Conservation (phyloP, 106 monocot genomes). For the Phalaenopsis aphrodite region DNA sequence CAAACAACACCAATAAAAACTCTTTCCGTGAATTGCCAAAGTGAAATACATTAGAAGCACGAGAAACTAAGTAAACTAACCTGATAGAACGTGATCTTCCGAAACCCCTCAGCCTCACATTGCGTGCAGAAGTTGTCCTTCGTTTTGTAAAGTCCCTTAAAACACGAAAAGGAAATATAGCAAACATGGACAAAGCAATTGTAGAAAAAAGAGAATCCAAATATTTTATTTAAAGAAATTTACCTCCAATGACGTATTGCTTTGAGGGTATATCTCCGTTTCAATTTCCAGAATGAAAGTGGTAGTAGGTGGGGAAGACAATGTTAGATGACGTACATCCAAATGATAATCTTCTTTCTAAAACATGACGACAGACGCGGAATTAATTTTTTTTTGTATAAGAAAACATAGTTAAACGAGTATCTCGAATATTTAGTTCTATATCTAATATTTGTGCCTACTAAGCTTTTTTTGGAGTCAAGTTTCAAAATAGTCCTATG, state of each 20-base stretch:
- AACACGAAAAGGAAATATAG: slow-evolving; percentile 15
- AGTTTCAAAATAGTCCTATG: too few species aligned
- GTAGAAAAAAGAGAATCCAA: neutral
- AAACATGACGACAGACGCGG: neutral
- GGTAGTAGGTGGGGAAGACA: slow-evolving; percentile 45
- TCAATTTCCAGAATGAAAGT: slow-evolving; percentile 78
- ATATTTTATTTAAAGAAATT: neutral
- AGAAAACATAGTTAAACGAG: neutral
- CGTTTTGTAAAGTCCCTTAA: slow-evolving; percentile 86
- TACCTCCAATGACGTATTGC: slow-evolving; percentile 98
- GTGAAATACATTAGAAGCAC: neutral
- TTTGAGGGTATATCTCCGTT: slow-evolving; percentile 88
- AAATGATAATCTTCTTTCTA: slow-evolving; percentile 62
- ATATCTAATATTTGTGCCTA: too few species aligned
- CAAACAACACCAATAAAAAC: neutral
- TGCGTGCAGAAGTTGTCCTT: slow-evolving; percentile 91
- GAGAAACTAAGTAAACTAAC: slow-evolving; percentile 17
- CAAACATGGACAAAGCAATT: neutral
- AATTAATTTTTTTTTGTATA: neutral
- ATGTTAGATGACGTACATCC: slow-evolving; percentile 51
- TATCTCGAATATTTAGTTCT: neutral
- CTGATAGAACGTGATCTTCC: slow-evolving; percentile 96
- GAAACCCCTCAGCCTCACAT: slow-evolving; percentile 97
- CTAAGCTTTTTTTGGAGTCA: too few species aligned
- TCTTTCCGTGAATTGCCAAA: neutral